Evolutionary conservation across 306 rosid species (phyloP).

Genomic region (Castanea mollissima): DNA sequence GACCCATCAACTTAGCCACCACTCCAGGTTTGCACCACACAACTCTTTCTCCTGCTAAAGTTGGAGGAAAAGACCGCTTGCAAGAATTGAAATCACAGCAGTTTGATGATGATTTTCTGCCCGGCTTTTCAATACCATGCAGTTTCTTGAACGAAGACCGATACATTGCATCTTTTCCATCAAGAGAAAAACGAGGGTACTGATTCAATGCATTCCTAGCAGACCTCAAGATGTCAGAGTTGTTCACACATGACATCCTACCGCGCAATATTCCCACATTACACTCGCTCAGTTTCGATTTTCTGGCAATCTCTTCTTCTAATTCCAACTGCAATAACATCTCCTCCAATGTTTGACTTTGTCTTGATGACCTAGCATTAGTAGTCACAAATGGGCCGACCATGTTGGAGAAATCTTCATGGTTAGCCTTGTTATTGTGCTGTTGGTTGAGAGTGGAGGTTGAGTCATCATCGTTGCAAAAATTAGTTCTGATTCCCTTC

Average conservation of each 20-base stretch:
- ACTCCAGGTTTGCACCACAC: conserved; percentile 89
- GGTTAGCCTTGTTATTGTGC: neutral
- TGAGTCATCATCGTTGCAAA: conserved; percentile 62
- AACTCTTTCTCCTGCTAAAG: conserved; percentile 71
- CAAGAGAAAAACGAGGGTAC: conserved; percentile 91
- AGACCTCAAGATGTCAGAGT: conserved; percentile 72
- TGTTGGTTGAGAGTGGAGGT: conserved; percentile 74
- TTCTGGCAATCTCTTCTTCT: conserved; percentile 69
- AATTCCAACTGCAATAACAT: conserved; percentile 59
- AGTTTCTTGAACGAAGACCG: conserved; percentile 63
- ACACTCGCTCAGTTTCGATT: conserved; percentile 32
- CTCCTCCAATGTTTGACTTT: conserved; percentile 61
- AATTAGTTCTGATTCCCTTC: conserved; percentile 60
- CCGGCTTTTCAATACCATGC: conserved; percentile 13
- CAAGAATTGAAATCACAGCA: conserved; percentile 1
- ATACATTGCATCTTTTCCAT: conserved; percentile 90
- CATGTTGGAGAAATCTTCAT: conserved; percentile 13
- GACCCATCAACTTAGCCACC: conserved; percentile 89
- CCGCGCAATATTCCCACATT: conserved; percentile 30
- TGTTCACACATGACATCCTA: conserved; percentile 77
- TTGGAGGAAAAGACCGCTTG: conserved; percentile 40
- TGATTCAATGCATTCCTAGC: conserved; percentile 90
- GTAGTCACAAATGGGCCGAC: conserved; percentile 13
- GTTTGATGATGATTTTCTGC: conserved; percentile 24
- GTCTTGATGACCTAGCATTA: conserved; percentile 13